Evolutionary conservation across 768 basidiomycete genomes (phyloP), one percentile per base, ranked within the genome.

Genomic region (Russula emetica): DNA sequence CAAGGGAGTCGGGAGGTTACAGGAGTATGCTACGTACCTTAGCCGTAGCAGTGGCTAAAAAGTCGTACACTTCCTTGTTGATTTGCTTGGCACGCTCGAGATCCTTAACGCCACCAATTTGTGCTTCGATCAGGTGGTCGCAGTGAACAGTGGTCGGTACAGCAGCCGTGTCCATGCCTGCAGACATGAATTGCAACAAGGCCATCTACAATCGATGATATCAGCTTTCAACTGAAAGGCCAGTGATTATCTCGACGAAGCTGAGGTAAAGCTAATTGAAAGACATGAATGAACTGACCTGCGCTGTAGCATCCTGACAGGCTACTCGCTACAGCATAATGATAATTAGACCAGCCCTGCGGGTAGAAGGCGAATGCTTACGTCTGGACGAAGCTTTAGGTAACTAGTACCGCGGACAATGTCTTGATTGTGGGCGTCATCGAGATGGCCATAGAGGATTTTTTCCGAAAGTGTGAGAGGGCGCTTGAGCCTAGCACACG

Each of bases 11-110:
- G 24, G 28, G n/a, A 24, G 38, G 22, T 44, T 30, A 16, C 32
- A 22, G 14, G 44, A 28, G 20, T 18, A 13, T 18, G 30, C 10
- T 22, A 71, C 76, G 28, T 26, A 89, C 90, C 78, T 94, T 96
- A 55, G 95, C 95, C 52, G 94, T 95, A 53, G 90, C 92, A 28
- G 94, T 97, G 47, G 94, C 96, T 78, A 99, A 84, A 81, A 99
- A 99, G 80, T 98, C 94, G 77, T 98, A 98, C 57, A 99, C 97
- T 76, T 99, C 97, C 83, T 86, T 94, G 86, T 99, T 98, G 73
- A 90, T 90, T 66, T 90, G 79, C 72, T 91, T 86, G 59, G 96
- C 95, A 58, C 95, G 89, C 47, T 83, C 91, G 73, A 99, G 81
- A 83, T 98, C 96, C 81, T 93, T 89, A 52, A 82, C 86, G 75